phyloP scores from a whole-genome alignment of 805 yeast species.

The Candida ipomoeae region DNA sequence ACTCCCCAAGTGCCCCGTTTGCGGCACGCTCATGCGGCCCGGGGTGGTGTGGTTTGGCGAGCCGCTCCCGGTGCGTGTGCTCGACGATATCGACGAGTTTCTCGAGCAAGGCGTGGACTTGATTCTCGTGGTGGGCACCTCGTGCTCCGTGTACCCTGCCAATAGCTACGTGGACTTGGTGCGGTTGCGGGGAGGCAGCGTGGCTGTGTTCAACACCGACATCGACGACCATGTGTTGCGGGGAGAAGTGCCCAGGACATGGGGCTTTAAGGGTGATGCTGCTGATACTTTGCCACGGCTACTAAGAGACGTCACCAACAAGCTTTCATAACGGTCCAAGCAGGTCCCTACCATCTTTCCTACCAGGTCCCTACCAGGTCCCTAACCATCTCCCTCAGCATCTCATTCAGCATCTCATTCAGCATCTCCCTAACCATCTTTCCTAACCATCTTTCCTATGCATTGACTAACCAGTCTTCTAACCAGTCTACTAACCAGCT shows the following conservation, averaged over 20 bases:
- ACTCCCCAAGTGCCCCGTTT: slow-evolving; percentile 74
- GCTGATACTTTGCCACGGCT: slow-evolving; percentile 66
- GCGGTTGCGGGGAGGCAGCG: slow-evolving; percentile 65
- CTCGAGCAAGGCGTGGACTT: slow-evolving; percentile 60
- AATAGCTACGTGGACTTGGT: slow-evolving; percentile 85
- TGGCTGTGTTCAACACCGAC: slow-evolving; percentile 80
- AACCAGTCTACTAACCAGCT: too few species aligned
- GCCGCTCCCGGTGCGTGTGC: slow-evolving; percentile 58
- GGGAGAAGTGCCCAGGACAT: slow-evolving; percentile 42
- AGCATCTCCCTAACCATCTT: too few species aligned
- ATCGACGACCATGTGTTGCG: slow-evolving; percentile 43
- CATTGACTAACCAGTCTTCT: too few species aligned
- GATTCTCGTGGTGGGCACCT: slow-evolving; percentile 79
- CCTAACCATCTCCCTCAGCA: too few species aligned
- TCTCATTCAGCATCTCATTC: too few species aligned
- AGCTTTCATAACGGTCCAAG: too few species aligned
- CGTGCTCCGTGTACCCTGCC: slow-evolving; percentile 87
- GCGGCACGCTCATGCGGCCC: slow-evolving; percentile 67
- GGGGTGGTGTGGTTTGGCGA: slow-evolving; percentile 98
- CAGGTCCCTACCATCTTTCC: too few species aligned
- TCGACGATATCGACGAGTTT: slow-evolving; percentile 69
- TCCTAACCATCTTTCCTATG: too few species aligned
- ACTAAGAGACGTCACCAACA: slow-evolving; percentile 20
- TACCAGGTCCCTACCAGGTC: too few species aligned
- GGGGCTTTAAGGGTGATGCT: slow-evolving; percentile 83